Evolutionary conservation across 345 rosid genomes (phyloP), one percentile per base, ranked within the genome.

Genomic region (Schrenkiella parvula): DNA sequence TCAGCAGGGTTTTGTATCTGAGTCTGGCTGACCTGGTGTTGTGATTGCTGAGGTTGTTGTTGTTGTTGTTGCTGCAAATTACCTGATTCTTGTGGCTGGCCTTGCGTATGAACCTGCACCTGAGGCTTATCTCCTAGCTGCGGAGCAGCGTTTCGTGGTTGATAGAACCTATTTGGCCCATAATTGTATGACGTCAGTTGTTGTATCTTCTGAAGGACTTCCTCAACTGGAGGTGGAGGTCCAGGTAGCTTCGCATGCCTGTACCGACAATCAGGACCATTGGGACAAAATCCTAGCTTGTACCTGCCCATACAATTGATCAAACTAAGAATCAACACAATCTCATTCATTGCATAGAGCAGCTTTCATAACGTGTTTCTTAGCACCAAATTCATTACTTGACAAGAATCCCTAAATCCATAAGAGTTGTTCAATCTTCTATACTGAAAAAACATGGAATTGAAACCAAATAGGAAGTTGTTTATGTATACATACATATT

Each of bases 221-320:
- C 98, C 79, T 86, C 98, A 51, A 90, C 97, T 0, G 97, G 63
- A 61, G 99, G 99, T 63, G 96, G 97, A 68, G 99, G 97, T 72
- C 96, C 98, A 65, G 96, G 86, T 64, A 87, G 72, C 83, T 95
- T 92, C 2, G 90, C 97, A 68, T 95, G 99, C 84, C 98, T 85
- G 52, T 92, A 95, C 23, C 98, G 86, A 71, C 98, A 95, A 63
- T 92, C 98, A 43, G 95, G 87, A 81, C 98, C 99, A 82, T 92
- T 92, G 39, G 99, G 99, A 80, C 99, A 92, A 80, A 95, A 95
- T 11, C 99, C 99, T 44, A 92, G 75, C 87, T 95, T 95, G 82
- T 88, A 95, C 99, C 98, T 95, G 75, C 37, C 57, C 59, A 35
- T 19, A 38, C 64, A 80, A 67, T 50, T 28, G 59, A 63, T 6